phyloP scores from a whole-genome alignment of 768 basidiomycete species.

The Collybia nuda region DNA sequence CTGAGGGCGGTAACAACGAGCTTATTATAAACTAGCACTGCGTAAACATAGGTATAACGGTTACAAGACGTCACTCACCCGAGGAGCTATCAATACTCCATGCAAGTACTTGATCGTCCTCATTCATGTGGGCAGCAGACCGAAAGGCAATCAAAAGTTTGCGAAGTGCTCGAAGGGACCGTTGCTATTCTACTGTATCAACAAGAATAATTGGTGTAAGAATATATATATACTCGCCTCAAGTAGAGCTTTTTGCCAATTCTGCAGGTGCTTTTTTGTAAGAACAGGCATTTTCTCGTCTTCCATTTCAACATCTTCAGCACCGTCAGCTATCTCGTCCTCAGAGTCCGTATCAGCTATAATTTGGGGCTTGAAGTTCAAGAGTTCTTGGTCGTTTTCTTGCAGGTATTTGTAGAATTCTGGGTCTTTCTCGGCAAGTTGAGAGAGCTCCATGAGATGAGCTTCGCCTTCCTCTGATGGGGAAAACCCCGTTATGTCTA shows the following conservation, averaged over 20 bases:
- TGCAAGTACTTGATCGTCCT: slow-evolving; percentile 73
- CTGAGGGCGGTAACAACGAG: slow-evolving; percentile 81
- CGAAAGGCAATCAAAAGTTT: slow-evolving; percentile 90
- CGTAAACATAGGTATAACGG: slow-evolving; percentile 5
- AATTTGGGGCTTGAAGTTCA: slow-evolving; percentile 64
- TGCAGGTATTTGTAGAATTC: slow-evolving; percentile 98
- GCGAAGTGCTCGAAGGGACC: slow-evolving; percentile 79
- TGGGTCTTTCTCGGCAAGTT: slow-evolving; percentile 95
- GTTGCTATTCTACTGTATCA: slow-evolving; percentile 50
- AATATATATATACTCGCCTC: slow-evolving; percentile 45
- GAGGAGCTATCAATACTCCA: slow-evolving; percentile 85
- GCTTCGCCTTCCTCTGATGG: slow-evolving; percentile 63
- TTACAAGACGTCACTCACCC: slow-evolving; percentile 41
- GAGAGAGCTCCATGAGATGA: slow-evolving; percentile 82
- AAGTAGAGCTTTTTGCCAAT: slow-evolving; percentile 89
- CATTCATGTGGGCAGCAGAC: slow-evolving; percentile 87
- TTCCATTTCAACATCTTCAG: slow-evolving; percentile 44
- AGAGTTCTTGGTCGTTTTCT: slow-evolving; percentile 91
- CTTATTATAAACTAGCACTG: slow-evolving; percentile 83
- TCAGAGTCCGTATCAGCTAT: slow-evolving; percentile 39
- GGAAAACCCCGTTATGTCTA: neutral
- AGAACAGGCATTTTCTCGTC: slow-evolving; percentile 55
- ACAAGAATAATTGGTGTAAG: neutral
- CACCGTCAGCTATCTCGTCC: slow-evolving; percentile 42
- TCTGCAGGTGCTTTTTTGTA: slow-evolving; percentile 66